Base-by-base conservation (phyloP, 2,329 filamentous ascomycete genomes). In the Chaetomium strumarium region DNA sequence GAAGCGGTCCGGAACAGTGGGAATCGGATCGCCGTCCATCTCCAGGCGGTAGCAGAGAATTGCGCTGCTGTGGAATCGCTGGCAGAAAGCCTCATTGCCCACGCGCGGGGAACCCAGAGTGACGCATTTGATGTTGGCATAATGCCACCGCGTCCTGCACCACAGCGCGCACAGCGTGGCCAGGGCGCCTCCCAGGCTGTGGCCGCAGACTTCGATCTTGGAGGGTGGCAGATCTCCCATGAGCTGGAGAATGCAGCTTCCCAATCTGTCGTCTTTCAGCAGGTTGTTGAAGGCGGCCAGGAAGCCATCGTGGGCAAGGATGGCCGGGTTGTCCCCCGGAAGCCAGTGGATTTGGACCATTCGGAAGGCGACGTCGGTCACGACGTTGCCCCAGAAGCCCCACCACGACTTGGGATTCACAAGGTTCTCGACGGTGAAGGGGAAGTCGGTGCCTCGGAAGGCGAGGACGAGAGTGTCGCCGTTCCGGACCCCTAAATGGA, bases 261-360 rank as follows among this genome's bases (percentile, higher is more conserved):
- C 24, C 7, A 53, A 30, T 17, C 41, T 41, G 8, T 48, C 46
- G 19, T 46, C 41, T 1, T 19, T 17, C 3, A 49, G 7, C 14
- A 53, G 31, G 16, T 49, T 49, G 51, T 53, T 36, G 41, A 53
- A 53, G 5, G 51, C 51, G 2, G 24, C 36, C 40, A 53, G 30
- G 29, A 53, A 53, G n/a, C 51, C 51, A n/a, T 53, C 51, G 29
- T 53, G 51, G 8, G 45, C 51, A 2, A 53, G 36, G 3, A 53
- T 19, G 5, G 40, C 34, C 5, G 41, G 20, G 17, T 16, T 24
- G 8, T 36, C 46, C 13, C 19, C 34, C 10, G 46, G 40, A 10
- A 53, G 51, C 51, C 51, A 53, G 29, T 29, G 16, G 33, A 53
- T 29, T 14, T 46, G 41, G 34, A n/a, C 31, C 41, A 53, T 46